Evolutionary conservation across 129 eudicot genomes (phyloP), one percentile per base, ranked within the genome.

Genomic region (Artemisia argyi): DNA sequence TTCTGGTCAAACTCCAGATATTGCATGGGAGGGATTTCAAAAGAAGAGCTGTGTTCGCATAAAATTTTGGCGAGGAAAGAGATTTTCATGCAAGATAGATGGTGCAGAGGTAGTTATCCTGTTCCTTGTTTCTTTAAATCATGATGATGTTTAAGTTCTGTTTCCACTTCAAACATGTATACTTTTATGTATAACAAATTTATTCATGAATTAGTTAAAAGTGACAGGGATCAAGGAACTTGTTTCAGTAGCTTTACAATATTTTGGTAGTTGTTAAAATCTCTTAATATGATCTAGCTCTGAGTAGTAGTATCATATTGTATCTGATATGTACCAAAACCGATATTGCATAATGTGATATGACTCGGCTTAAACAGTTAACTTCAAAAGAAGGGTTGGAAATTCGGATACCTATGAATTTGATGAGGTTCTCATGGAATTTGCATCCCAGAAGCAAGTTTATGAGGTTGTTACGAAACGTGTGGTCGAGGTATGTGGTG

Each of bases 1-100:
- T 67, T 85, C 86, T 61, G 99, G 97, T 66, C 93, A 86, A 81
- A 95, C 99, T 60, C 97, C 99, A 75, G 94, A 86, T 77, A 90
- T 89, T 62, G 99, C 91, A 69, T 95, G 99, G 97, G 89, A 90
- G 46, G 84, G 84, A 50, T 95, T 91, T 76, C 91, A 95, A 78
- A 90, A 85, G 81, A 90, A 88, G 83, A 79, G 89, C 28, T 73
- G 78, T 60, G 77, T 83, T 67, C 88, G 78, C 17, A 66, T 82
- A 51, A 95, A 88, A 66, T 54, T 81, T 76, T 71, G 79, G 91
- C 88, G 78, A 79, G 96, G 92, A 46, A 95, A 88, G 84, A 90
- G 97, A 86, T 84, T 76, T 77, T 88, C 97, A 8, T 80, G 94
- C 82, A 95, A 95, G 84, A 83, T 95, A 70, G 88, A 88, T 81